Percentiles rank a stretch among this genome's conserved stretches.
phyloP scores from a whole-genome alignment of 1,284 basidiomycete genomes.

The Melampsora americana region DNA sequence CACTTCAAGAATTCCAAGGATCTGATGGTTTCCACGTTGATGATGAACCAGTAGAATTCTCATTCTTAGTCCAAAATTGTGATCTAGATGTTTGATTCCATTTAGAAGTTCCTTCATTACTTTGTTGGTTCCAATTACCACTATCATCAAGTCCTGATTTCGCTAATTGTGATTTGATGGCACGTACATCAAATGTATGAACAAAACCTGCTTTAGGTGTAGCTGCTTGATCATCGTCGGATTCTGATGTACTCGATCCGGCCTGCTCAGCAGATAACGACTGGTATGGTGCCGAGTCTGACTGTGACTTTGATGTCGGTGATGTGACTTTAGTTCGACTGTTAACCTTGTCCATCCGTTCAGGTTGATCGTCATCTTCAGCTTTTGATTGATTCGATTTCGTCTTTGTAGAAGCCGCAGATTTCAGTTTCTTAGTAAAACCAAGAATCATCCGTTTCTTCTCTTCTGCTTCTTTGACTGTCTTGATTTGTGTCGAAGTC shows the following conservation, averaged over 20 bases:
- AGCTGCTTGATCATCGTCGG: neutral
- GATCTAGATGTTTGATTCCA: conserved; percentile 1
- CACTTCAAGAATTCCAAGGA: conserved; percentile 5
- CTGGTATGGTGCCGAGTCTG: neutral
- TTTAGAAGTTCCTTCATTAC: neutral
- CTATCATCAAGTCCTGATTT: conserved; percentile 2
- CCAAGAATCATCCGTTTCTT: conserved; percentile 43
- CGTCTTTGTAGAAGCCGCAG: neutral
- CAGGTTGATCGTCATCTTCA: conserved; percentile 6
- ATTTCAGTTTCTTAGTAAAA: conserved; percentile 38
- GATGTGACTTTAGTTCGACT: conserved; percentile 1
- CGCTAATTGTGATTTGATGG: conserved; percentile 32
- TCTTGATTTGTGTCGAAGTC: conserved; percentile 24
- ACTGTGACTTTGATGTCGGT: neutral
- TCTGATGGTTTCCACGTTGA: neutral
- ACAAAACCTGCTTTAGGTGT: neutral
- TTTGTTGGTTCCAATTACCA: neutral
- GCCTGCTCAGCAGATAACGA: conserved; percentile 15
- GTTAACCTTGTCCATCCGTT: neutral
- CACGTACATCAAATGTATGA: conserved; percentile 36
- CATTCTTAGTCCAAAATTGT: neutral
- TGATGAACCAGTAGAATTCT: too few species aligned
- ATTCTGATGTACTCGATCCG: neutral
- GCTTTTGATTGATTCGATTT: neutral
- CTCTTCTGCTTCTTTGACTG: conserved; percentile 42